Evolutionary conservation across 805 yeast species (phyloP).

Genomic region (Metschnikowia amazonensis): DNA sequence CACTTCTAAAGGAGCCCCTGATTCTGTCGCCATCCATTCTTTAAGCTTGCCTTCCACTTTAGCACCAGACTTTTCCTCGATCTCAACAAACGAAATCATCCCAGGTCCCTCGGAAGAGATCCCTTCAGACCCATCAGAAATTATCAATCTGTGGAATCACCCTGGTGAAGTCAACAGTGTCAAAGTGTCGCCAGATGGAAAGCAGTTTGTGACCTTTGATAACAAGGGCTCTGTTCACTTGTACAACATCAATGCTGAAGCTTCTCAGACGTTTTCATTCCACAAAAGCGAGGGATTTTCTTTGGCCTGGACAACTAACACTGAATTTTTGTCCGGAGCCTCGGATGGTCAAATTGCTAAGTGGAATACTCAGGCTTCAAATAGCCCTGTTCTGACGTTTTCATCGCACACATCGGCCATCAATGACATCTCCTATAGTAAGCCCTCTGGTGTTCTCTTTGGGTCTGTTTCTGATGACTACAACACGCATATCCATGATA

Average conservation of each 20-base stretch:
- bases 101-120: constrained; percentile 17
- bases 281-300: constrained; percentile 70
- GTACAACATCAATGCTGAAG: constrained; percentile 29
- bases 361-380: constrained; percentile 55
- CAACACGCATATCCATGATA: constrained; percentile 58
- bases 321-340: constrained; percentile 55
- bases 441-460: constrained; percentile 41
- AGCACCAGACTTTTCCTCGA: constrained; percentile 29
- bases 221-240: constrained; percentile 48
- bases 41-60: constrained; percentile 50
- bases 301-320: constrained; percentile 59
- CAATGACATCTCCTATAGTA: constrained; percentile 64
- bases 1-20: constrained; percentile 36
- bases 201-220: constrained; percentile 52
- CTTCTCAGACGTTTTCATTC: constrained; percentile 37
- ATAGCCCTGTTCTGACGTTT: constrained; percentile 47
- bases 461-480: constrained; percentile 73
- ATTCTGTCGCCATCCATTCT: constrained; percentile 43
- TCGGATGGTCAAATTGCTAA: constrained; percentile 64
- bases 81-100: constrained; percentile 18
- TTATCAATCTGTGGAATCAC: constrained; percentile 47
- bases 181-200: constrained; percentile 48
- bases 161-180: constrained; percentile 66
- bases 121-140: neutral
- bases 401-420: constrained; percentile 54